Evolutionary conservation across 179 eudicot genomes (phyloP).

Genomic region (Pouteria campechiana): DNA sequence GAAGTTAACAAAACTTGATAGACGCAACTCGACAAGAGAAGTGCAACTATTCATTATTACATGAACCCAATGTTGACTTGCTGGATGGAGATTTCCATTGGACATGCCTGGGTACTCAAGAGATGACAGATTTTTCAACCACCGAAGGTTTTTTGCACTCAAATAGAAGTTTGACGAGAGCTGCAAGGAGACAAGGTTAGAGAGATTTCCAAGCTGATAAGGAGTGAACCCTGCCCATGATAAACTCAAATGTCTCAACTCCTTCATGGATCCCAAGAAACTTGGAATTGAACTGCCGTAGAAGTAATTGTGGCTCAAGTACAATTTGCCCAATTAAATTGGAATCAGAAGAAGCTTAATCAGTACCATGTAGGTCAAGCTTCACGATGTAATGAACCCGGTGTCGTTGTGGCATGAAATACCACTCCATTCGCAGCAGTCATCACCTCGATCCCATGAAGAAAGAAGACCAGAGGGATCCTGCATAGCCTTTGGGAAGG

Average conservation of each 20-base stretch:
- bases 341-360: no score
- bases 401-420: constrained; percentile 12
- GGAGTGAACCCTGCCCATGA: background rate
- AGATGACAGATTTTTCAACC: constrained; percentile 10
- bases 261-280: constrained; percentile 12
- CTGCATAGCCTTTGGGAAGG: constrained; percentile 9
- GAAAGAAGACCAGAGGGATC: background rate
- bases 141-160: constrained; percentile 1
- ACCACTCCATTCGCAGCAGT: constrained; percentile 29
- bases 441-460: constrained; percentile 13
- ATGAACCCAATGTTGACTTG: constrained; percentile 9
- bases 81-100: background rate
- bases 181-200: constrained; percentile 10
- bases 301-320: constrained; percentile 1
- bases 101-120: constrained; percentile 5
- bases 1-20: constrained; percentile 1
- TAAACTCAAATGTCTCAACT: constrained; percentile 5
- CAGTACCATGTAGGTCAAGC: constrained; percentile 8
- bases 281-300: background rate
- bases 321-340: constrained; percentile 5
- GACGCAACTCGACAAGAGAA: constrained; percentile 7
- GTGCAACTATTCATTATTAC: constrained; percentile 6
- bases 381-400: constrained; percentile 9
- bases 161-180: background rate
- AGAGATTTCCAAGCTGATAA: constrained; percentile 7